phyloP scores from a whole-genome alignment of 2,329 filamentous ascomycete genomes.

The Fusarium tupiense region DNA sequence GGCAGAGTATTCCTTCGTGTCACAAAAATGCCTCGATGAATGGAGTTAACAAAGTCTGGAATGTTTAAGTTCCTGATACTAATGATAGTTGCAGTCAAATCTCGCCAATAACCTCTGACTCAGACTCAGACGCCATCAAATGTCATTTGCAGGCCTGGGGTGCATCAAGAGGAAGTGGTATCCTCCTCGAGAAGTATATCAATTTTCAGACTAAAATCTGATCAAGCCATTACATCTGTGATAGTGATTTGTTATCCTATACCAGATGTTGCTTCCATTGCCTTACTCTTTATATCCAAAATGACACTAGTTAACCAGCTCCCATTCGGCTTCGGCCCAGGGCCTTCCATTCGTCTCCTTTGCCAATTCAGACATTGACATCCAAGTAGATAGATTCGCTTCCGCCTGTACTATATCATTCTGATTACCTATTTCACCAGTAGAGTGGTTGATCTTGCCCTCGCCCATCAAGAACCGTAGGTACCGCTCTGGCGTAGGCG shows the following conservation, averaged over 20 bases:
- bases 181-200: background rate
- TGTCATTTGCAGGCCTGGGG: background rate
- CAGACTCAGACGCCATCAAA: background rate
- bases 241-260: background rate
- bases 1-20: background rate
- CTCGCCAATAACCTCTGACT: background rate
- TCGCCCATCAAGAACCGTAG: background rate
- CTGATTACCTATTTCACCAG: background rate
- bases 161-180: background rate
- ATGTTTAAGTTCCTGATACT: background rate
- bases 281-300: background rate
- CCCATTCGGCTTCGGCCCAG: background rate
- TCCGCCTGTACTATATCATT: background rate
- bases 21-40: background rate
- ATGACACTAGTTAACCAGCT: background rate
- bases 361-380: background rate
- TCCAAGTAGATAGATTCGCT: background rate
- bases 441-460: background rate
- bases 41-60: background rate
- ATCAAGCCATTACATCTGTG: background rate
- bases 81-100: no score
- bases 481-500: background rate
- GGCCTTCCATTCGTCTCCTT: background rate
- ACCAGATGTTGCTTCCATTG: fast-evolving
- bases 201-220: background rate